A percentile compares a stretch with the other conserved stretches of the same genome.
phyloP scores from a whole-genome alignment of 2,329 filamentous ascomycete genomes.

The Endoconidiophora laricicola region DNA sequence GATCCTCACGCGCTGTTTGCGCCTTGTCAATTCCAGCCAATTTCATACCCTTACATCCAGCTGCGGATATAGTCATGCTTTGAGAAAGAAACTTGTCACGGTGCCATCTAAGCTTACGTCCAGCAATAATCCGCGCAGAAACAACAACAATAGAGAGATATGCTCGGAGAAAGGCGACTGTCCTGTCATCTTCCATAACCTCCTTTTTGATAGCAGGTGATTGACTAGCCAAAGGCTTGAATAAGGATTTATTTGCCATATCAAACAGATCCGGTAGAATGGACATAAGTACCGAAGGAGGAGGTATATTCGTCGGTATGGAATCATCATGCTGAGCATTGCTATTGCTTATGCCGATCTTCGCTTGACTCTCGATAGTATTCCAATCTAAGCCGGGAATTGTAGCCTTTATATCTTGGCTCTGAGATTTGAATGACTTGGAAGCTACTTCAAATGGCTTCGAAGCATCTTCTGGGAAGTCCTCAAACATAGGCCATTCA shows the following conservation, averaged over 20 bases:
- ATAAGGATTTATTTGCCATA: slow-evolving; percentile 45
- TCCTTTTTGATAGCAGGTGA: slow-evolving; percentile 41
- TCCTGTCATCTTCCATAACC: slow-evolving; percentile 45
- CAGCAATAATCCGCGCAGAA: slow-evolving; percentile 66
- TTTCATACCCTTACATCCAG: slow-evolving; percentile 76
- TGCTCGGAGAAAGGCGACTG: slow-evolving; percentile 44
- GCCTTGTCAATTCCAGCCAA: slow-evolving; percentile 69
- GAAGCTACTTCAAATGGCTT: background rate
- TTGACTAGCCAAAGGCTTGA: slow-evolving; percentile 46
- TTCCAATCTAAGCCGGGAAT: slow-evolving; percentile 25
- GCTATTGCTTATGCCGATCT: background rate
- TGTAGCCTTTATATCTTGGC: background rate
- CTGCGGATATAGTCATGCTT: slow-evolving; percentile 71
- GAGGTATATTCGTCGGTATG: slow-evolving; percentile 75
- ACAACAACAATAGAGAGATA: slow-evolving; percentile 50
- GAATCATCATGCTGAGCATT: slow-evolving; percentile 19
- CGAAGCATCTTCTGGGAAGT: slow-evolving; percentile 20
- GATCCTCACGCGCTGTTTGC: slow-evolving; percentile 67
- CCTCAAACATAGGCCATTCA: slow-evolving; percentile 36
- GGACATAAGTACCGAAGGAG: slow-evolving; percentile 66
- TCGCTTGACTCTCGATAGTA: slow-evolving; percentile 20
- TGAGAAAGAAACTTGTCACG: slow-evolving; percentile 71
- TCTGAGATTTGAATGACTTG: background rate
- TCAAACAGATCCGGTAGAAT: slow-evolving; percentile 57
- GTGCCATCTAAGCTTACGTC: slow-evolving; percentile 78